phyloP scores from a whole-genome alignment of 805 yeast species.

The Candida saitoana region DNA sequence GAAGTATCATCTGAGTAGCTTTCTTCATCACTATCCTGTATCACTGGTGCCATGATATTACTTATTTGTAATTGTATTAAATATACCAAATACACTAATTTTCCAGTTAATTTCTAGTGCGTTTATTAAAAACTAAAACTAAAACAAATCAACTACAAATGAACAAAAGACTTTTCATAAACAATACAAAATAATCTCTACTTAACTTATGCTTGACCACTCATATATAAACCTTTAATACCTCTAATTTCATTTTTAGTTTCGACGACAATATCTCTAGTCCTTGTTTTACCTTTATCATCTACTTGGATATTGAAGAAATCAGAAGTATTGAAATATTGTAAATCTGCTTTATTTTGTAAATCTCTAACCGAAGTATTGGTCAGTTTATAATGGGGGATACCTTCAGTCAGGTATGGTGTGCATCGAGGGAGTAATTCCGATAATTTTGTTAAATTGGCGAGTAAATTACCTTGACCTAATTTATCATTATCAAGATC shows the following conservation, averaged over 20 bases:
- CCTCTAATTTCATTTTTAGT: constrained; percentile 35
- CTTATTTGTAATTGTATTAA: no score
- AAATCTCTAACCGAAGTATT: constrained; percentile 30
- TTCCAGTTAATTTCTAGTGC: background rate
- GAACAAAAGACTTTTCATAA: no score
- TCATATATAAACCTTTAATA: constrained; percentile 42
- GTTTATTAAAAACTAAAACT: no score
- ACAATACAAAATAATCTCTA: background rate
- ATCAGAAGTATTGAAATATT: constrained; percentile 28
- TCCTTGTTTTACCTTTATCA: constrained; percentile 3
- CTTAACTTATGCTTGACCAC: constrained; percentile 28
- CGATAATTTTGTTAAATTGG: constrained; percentile 21
- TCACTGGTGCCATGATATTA: constrained; percentile 11
- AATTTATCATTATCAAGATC: constrained; percentile 19
- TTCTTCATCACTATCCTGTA: constrained; percentile 13
- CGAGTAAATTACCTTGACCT: constrained; percentile 19
- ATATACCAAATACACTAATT: no score
- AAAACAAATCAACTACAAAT: no score
- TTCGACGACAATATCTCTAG: constrained; percentile 22
- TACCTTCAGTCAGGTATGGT: constrained; percentile 24
- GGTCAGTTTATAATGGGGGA: constrained; percentile 29
- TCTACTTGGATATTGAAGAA: constrained; percentile 18
- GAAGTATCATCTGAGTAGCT: constrained; percentile 8
- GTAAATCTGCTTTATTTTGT: constrained; percentile 32
- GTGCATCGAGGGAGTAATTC: constrained; percentile 21